Percentiles rank a stretch among this genome's conserved stretches.
phyloP scores from a whole-genome alignment of 345 rosid species.

The Sonneratia alba region DNA sequence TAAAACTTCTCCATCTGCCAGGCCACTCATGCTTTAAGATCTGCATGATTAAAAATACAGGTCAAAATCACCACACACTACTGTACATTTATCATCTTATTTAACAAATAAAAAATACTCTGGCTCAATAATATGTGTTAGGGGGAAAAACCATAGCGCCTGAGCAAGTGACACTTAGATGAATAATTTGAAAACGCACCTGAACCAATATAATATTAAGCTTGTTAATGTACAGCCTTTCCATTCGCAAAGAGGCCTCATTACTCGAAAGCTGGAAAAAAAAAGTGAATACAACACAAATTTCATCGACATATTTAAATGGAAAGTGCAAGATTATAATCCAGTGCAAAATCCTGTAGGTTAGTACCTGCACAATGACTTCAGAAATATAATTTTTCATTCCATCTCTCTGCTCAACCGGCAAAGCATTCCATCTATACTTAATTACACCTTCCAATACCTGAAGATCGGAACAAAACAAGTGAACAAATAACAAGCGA shows the following conservation, averaged over 20 bases:
- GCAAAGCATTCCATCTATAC: conserved; percentile 98
- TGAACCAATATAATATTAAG: conserved; percentile 90
- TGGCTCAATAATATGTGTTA: neutral
- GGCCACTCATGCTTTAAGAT: conserved; percentile 99
- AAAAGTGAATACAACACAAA: conserved; percentile 6
- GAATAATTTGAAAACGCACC: conserved; percentile 28
- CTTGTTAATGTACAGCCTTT: conserved; percentile 92
- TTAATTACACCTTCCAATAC: conserved; percentile 97
- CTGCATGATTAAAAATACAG: conserved; percentile 21
- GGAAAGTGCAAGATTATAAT: neutral
- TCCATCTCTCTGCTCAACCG: conserved; percentile 94
- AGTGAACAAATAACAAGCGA: neutral
- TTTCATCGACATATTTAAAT: neutral
- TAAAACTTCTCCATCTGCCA: conserved; percentile 90
- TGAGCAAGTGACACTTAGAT: neutral
- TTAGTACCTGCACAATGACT: conserved; percentile 85
- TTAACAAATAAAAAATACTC: neutral
- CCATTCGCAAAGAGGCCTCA: conserved; percentile 72
- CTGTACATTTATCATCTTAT: neutral
- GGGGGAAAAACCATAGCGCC: neutral
- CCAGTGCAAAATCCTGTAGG: neutral
- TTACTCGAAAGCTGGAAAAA: conserved; percentile 68
- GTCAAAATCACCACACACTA: neutral
- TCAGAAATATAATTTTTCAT: conserved; percentile 99
- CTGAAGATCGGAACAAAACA: conserved; percentile 26